phyloP scores from a whole-genome alignment of 2,329 filamentous ascomycete genomes.

The Hymenoscyphus fraxineus region DNA sequence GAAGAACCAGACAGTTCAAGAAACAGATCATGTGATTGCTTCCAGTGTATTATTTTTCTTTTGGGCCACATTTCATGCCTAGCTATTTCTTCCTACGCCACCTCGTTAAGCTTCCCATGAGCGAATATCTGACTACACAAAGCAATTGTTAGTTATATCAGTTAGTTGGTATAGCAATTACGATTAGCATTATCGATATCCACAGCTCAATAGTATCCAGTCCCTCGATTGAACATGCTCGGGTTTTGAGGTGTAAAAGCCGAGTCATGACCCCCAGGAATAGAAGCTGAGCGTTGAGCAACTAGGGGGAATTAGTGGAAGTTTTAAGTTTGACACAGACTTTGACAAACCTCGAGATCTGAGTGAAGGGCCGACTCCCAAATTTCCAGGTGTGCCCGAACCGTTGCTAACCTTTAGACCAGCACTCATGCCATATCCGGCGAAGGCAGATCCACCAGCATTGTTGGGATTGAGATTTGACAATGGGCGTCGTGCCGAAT shows the following conservation, averaged over 20 bases:
- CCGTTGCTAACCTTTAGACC: slow-evolving; percentile 35
- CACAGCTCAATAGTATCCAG: slow-evolving; percentile 16
- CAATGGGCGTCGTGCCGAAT: slow-evolving; percentile 18
- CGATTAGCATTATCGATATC: not conserved
- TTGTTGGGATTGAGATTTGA: slow-evolving; percentile 24
- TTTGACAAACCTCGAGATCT: slow-evolving; percentile 28
- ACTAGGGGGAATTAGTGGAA: not conserved
- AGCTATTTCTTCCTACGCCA: not conserved
- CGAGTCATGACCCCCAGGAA: slow-evolving; percentile 15
- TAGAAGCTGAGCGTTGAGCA: slow-evolving; percentile 25
- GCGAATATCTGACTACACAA: not conserved
- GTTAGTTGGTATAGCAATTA: slow-evolving; percentile 4
- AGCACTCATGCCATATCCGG: slow-evolving; percentile 36
- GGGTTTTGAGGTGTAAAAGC: slow-evolving; percentile 15
- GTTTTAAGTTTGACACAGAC: not conserved
- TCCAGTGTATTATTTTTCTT: not conserved
- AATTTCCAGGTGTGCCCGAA: slow-evolving; percentile 12
- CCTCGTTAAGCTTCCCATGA: not conserved
- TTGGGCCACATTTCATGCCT: not conserved
- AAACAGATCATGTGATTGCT: not conserved
- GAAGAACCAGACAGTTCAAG: too few species aligned
- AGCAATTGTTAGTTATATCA: slow-evolving; percentile 2
- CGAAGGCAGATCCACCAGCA: slow-evolving; percentile 23
- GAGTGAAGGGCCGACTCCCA: slow-evolving; percentile 19
- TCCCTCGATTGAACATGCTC: slow-evolving; percentile 22